Evolutionary conservation across 306 rosid species (phyloP), one percentile per base, ranked within the genome.

Genomic region (apple (Malus domestica)): DNA sequence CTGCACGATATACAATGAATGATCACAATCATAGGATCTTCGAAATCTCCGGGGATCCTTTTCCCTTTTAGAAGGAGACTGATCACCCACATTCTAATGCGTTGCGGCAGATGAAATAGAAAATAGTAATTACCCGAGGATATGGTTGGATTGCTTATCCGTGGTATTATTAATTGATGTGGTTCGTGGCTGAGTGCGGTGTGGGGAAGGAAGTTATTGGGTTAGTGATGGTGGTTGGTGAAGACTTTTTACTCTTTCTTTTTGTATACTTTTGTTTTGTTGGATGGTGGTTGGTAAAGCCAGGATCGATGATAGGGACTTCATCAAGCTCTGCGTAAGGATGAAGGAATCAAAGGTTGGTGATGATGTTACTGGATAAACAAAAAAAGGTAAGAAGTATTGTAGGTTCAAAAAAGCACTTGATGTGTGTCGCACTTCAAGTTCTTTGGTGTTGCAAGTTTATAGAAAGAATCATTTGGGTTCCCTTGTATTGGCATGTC

Each of bases 331-430:
- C 22, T 2, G 23, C 45, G 69, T 32, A 19, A 11, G 11, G 67
- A 29, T 32, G 45, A 64, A 33, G 69, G 69, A 32, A 64, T 32
- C 69, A 64, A 33, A 64, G 46, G 23, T 33, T 65, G 69, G 69
- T 65, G 46, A 9, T 42, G 45, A 65, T 60, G 66, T 60, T 2
- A 60, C 33, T 15, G 4, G 66, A 13, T 23, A 12, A 60, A 25
- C 15, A 4, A 10, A n/a, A 58, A 58, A 9, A 38, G 42, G 42
- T 38, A 6, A 38, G 9, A 38, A 38, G 42, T 38, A 38, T 38
- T 38, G 42, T 38, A 38, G 42, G 42, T 38, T 38, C 42, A 38
- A 38, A 38, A 38, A 38, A 38, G 42, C 42, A 38, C 9, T 38
- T 38, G 9, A 38, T 38, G 42, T 38, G 42, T 7, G 42, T 7